These are phyloP conservation scores for Penicillium sp. DNA, from an alignment of 2,329 filamentous ascomycete genomes.

Conservation along the genomic window DNA sequence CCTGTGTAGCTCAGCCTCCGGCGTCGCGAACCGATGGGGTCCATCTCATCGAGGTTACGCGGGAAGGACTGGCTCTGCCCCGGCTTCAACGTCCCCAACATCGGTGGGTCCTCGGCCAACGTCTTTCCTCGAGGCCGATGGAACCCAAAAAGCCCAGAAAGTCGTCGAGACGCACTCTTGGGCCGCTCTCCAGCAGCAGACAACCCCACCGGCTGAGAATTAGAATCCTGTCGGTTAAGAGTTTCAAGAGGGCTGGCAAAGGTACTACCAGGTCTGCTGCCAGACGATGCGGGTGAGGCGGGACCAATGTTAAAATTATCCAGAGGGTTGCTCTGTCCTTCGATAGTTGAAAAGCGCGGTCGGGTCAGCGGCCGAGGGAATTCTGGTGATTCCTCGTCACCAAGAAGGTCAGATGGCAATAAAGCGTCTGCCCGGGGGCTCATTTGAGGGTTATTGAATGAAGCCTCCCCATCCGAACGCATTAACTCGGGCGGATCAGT, in stretches of 20 bases:
- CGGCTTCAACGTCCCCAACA: slow-evolving; percentile 59
- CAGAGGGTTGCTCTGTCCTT: slow-evolving; percentile 30
- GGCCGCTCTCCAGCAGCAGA: slow-evolving; percentile 35
- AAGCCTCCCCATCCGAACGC: slow-evolving; percentile 55
- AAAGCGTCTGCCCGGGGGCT: slow-evolving; percentile 64
- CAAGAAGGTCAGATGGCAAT: slow-evolving; percentile 62
- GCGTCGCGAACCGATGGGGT: slow-evolving; percentile 52
- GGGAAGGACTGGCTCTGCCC: slow-evolving; percentile 67
- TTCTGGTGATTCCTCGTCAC: slow-evolving; percentile 53
- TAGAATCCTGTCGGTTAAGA: slow-evolving; percentile 40
- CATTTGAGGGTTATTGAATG: slow-evolving; percentile 63
- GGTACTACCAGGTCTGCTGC: slow-evolving; percentile 45
- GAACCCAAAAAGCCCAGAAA: slow-evolving; percentile 59
- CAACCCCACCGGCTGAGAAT: slow-evolving; percentile 36
- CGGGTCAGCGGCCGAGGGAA: slow-evolving; percentile 32
- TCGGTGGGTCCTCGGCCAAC: slow-evolving; percentile 58
- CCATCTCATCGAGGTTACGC: slow-evolving; percentile 53
- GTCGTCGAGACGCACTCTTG: slow-evolving; percentile 53
- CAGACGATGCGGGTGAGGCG: slow-evolving; percentile 48
- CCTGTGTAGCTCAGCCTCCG: slow-evolving; percentile 60
- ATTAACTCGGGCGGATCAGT: slow-evolving; percentile 41
- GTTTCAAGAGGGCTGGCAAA: slow-evolving; percentile 52
- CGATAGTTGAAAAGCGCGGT: slow-evolving; percentile 33
- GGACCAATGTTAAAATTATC: slow-evolving; percentile 41
- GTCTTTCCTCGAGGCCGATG: slow-evolving; percentile 65